Evolutionary conservation across 441 rosid genomes (phyloP).

Genomic region (Adansonia rubrostipa): DNA sequence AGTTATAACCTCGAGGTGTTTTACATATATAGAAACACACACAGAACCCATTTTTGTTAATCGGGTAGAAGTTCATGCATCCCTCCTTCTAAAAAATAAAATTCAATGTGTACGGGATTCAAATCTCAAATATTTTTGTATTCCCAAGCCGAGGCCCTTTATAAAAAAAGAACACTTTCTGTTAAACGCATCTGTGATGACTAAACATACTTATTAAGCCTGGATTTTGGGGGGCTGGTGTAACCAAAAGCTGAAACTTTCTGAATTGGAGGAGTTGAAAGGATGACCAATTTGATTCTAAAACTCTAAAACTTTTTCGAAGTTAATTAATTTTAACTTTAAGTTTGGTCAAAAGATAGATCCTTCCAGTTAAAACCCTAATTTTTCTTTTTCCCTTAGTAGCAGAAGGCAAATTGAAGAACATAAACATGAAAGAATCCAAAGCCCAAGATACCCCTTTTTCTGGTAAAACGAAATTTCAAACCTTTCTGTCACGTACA

Average conservation of each 20-base stretch:
- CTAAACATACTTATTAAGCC: neutral
- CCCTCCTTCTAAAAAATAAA: too few species aligned
- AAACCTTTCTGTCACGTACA: slow-evolving; percentile 68
- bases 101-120: too few species aligned
- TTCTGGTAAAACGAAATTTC: neutral
- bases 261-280: neutral
- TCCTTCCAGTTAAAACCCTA: neutral
- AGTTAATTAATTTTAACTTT: too few species aligned
- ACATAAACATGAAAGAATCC: neutral
- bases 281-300: neutral
- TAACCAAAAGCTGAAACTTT: slow-evolving; percentile 19
- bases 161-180: too few species aligned
- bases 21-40: neutral
- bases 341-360: neutral
- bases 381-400: neutral
- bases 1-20: neutral
- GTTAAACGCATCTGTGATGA: neutral
- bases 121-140: too few species aligned
- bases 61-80: too few species aligned
- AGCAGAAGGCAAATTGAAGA: neutral
- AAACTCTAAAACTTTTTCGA: neutral
- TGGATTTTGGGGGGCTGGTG: neutral
- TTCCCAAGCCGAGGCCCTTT: too few species aligned
- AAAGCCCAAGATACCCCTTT: neutral
- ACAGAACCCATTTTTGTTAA: neutral